These are phyloP conservation scores for Prunus mongolica DNA, from an alignment of 306 rosid species.

Conservation along the genomic window DNA sequence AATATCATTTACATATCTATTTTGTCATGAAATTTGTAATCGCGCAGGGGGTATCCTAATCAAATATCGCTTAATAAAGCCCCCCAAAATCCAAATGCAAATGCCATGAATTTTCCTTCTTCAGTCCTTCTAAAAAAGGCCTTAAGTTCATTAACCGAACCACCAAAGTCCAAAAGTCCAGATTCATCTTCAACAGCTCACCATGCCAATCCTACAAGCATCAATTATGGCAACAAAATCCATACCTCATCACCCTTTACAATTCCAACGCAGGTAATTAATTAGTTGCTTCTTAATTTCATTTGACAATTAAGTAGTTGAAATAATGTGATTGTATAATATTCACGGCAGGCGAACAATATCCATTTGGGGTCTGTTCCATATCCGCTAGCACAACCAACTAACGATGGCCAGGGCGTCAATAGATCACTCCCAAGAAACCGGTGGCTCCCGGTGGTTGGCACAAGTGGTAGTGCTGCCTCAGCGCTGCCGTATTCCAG, in stretches of 20 bases:
- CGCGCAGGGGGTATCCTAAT: not conserved
- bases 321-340: too few species aligned
- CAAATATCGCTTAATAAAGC: not conserved
- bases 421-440: not conserved
- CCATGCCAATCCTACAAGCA: not conserved
- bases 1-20: too few species aligned
- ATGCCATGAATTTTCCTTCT: not conserved
- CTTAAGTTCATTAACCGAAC: too few species aligned
- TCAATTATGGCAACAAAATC: not conserved
- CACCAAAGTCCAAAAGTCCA: too few species aligned
- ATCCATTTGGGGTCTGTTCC: not conserved
- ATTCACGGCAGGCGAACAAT: too few species aligned
- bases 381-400: not conserved
- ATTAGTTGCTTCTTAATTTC: not conserved
- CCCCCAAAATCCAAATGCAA: not conserved
- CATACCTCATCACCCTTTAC: not conserved
- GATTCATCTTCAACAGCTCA: not conserved
- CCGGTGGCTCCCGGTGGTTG: not conserved
- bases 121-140: not conserved
- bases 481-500: not conserved
- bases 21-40: not conserved
- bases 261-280: not conserved
- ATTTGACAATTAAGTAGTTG: too few species aligned
- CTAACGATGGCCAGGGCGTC: not conserved
- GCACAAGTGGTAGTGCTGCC: not conserved